phyloP scores from a whole-genome alignment of 139 green algal species.

The Tetraselmis striata region DNA sequence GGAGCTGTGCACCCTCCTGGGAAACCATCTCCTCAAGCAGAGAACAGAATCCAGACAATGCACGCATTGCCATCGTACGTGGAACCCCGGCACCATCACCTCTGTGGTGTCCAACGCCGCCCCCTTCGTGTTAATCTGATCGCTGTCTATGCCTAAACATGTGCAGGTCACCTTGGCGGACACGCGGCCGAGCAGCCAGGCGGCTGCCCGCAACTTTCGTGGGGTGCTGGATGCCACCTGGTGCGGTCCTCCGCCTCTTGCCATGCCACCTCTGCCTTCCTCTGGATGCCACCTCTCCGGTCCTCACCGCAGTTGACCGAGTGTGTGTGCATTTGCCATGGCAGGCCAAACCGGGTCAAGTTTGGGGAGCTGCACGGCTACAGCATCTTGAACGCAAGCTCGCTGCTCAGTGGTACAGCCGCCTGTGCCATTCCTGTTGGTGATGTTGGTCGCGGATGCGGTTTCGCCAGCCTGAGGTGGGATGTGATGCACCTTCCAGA shows the following conservation, averaged over 20 bases:
- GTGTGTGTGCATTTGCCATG: background rate
- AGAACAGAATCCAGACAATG: too few species aligned
- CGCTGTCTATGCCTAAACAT: background rate
- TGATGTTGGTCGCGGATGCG: too few species aligned
- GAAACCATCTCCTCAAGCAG: background rate
- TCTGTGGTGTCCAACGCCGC: background rate
- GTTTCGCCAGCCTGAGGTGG: background rate
- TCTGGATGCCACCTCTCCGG: constrained; percentile 17
- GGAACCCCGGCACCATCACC: too few species aligned
- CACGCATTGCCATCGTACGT: too few species aligned
- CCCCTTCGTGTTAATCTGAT: background rate
- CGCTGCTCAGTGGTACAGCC: constrained; percentile 9
- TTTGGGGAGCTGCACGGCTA: constrained; percentile 22
- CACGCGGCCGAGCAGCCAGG: background rate
- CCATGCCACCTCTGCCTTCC: constrained; percentile 16
- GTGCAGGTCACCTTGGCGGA: background rate
- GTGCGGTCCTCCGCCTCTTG: constrained; percentile 19
- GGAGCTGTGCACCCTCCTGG: background rate
- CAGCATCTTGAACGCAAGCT: constrained; percentile 18
- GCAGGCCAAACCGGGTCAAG: constrained; percentile 15
- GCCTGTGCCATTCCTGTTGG: background rate
- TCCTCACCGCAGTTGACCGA: constrained; percentile 10
- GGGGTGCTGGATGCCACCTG: constrained; percentile 9
- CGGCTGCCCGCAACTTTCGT: background rate
- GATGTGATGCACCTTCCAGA: constrained; percentile 5